These are phyloP conservation scores for Prunus campanulata DNA, from an alignment of 306 rosid genomes.

Conservation along the genomic window DNA sequence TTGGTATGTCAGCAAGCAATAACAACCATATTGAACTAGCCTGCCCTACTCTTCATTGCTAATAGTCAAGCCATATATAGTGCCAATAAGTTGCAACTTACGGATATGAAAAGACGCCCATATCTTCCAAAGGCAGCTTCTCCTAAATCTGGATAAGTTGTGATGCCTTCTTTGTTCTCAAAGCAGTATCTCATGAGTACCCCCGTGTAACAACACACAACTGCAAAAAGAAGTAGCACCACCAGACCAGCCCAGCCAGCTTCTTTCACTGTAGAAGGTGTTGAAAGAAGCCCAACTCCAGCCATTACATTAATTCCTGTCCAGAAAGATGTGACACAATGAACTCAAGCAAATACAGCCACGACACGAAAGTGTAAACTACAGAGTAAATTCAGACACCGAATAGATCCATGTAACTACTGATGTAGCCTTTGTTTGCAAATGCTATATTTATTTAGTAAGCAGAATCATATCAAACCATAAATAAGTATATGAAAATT, in stretches of 20 bases:
- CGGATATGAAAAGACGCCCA: conserved; percentile 64
- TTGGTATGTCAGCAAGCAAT: not conserved
- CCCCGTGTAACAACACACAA: conserved; percentile 78
- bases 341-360: conserved; percentile 8
- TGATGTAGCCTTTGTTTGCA: not conserved
- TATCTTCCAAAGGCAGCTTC: conserved; percentile 84
- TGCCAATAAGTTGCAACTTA: conserved; percentile 37
- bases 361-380: not conserved
- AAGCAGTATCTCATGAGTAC: conserved; percentile 74
- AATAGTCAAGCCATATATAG: not conserved
- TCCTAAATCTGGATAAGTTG: conserved; percentile 75
- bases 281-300: conserved; percentile 78
- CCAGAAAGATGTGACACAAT: conserved; percentile 15
- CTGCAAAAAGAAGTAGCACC: conserved; percentile 61
- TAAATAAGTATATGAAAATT: not conserved
- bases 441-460: not conserved
- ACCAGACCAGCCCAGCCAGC: conserved; percentile 77
- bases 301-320: conserved; percentile 81
- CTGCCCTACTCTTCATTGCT: not conserved
- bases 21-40: not conserved
- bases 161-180: conserved; percentile 61
- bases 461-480: not conserved
- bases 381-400: not conserved
- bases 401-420: not conserved
- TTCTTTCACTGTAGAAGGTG: conserved; percentile 64